Evolutionary conservation across 2,329 filamentous ascomycete species (phyloP), one percentile per base, ranked within the genome.

Genomic region (Alternaria longipes): DNA sequence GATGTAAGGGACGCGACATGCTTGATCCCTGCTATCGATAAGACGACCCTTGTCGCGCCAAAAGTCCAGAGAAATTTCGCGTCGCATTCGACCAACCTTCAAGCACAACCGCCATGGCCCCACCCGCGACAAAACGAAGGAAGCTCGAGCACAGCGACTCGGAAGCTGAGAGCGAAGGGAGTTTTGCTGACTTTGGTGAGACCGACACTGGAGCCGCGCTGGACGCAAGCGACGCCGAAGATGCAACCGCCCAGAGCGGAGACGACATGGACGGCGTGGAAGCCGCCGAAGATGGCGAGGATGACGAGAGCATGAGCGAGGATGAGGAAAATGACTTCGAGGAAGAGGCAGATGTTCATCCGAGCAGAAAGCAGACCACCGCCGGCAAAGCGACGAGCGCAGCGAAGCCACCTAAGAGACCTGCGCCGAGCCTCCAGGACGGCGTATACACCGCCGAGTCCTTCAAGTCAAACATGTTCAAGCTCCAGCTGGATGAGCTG

Each of bases 391-490:
- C 60, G 38, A 61, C 50, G 30, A 63, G 58, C 32, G 56, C 59
- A 38, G 28, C 62, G 18, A 70, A 70, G 56, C 47, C 64, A 16
- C 59, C 54, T 18, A 77, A 71, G 53, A 64, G 67, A 62, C 64
- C 65, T 50, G 71, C 72, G 38, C 56, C 66, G 38, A 68, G 64
- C 22, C 68, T 71, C 8, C 71, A 74, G 38, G 75, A 77, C 40
- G 80, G 79, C 53, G 75, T 80, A 26, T 85, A 83, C 71, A 80
- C 78, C 20, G 82, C 81, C 32, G 85, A 85, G 49, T 82, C 85
- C n/a, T 89, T 86, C 81, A 89, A 89, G 72, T 89, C 87, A 44
- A 89, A 84, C 72, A 80, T 90, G 58, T 90, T 91, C 80, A 90
- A 90, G 73, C 77, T 91, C 9, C 89, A 91, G 72, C 82, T 90